These are phyloP conservation scores for Penicillium decumbens DNA, from an alignment of 2,329 filamentous ascomycete species.

Conservation along the genomic window DNA sequence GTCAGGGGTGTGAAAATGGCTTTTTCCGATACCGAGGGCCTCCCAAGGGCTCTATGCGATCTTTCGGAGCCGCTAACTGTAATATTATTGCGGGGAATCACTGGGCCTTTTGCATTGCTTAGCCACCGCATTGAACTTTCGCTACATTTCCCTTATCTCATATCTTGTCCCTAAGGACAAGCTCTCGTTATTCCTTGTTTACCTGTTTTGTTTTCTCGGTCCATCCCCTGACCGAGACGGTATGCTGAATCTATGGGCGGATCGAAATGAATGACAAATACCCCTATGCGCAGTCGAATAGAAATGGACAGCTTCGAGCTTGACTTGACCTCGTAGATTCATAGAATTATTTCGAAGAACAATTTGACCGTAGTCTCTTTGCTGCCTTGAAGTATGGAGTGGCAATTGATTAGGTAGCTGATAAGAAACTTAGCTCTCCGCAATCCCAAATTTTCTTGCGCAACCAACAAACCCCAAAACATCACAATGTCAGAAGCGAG, in stretches of 20 bases:
- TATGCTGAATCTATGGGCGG: constrained; percentile 6
- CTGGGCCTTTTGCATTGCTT: constrained; percentile 7
- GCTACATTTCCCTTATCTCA: constrained; percentile 6
- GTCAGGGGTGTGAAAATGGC: constrained; percentile 27
- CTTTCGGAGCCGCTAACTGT: constrained; percentile 26
- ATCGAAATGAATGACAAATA: constrained; percentile 19
- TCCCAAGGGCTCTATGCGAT: constrained; percentile 11
- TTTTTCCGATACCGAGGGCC: constrained; percentile 8
- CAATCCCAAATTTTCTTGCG: constrained; percentile 15
- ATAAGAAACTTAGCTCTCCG: constrained; percentile 13
- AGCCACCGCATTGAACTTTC: not conserved
- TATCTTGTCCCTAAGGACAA: constrained; percentile 9
- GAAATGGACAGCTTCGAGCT: constrained; percentile 17
- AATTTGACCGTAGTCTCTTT: not conserved
- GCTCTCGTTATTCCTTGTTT: constrained; percentile 11
- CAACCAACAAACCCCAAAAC: constrained; percentile 4
- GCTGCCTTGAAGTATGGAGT: not conserved
- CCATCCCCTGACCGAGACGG: constrained; percentile 2
- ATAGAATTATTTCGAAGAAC: not conserved
- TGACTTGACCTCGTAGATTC: not conserved
- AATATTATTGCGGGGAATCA: constrained; percentile 29
- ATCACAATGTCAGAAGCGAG: constrained; percentile 23
- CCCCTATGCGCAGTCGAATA: constrained; percentile 21
- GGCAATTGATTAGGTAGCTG: constrained; percentile 8
- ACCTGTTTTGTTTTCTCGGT: constrained; percentile 3